Evolutionary conservation across 371 early-diverging fungal species (phyloP), one percentile per base, ranked within the genome.

Genomic region (Mucor piriformis): DNA sequence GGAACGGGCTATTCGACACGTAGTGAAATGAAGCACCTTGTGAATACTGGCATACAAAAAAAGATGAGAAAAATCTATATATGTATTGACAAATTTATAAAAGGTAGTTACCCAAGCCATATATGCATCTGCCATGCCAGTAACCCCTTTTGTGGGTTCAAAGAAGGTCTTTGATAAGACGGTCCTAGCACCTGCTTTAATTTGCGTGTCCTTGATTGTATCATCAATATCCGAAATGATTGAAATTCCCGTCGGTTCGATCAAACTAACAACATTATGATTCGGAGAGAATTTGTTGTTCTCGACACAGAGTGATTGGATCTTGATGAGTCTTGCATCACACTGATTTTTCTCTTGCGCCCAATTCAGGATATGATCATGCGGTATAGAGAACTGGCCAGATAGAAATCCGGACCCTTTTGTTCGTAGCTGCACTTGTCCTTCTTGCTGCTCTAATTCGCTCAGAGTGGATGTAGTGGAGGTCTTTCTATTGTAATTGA

Each of bases 1-100:
- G 94, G 80, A 91, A 94, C 0, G 96, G 97, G 18, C 90, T 89
- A 63, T 94, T 95, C 50, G 90, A 89, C 11, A 96, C 96, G 72
- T 95, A 96, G 70, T 96, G 97, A 51, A 95, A 83, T 6, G 86
- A 83, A 13, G 85, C 88, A 6, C 89, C 90, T 59, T 79, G 74
- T 2, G 81, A 59, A 70, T 87, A 86, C 84, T 66, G 18, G 18
- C 18, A 40, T 2, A 15, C 15, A 16, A 40, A 40, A 40, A 16
- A 15, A 40, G 2, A 42, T 18, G 2, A 42, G 3, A 42, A 42
- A 42, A 42, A 38, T n/a, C 33, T 33, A 29, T 29, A 35, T 23
- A 21, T 37, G 12, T 38, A 33, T 21, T 35, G 3, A 51, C 34
- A 12, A 27, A n/a, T 32, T 27, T 21, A 15, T 23, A 13, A 3